Conservation (phyloP, 2,329 filamentous ascomycete genomes). For the Elsinoe arachidis region DNA sequence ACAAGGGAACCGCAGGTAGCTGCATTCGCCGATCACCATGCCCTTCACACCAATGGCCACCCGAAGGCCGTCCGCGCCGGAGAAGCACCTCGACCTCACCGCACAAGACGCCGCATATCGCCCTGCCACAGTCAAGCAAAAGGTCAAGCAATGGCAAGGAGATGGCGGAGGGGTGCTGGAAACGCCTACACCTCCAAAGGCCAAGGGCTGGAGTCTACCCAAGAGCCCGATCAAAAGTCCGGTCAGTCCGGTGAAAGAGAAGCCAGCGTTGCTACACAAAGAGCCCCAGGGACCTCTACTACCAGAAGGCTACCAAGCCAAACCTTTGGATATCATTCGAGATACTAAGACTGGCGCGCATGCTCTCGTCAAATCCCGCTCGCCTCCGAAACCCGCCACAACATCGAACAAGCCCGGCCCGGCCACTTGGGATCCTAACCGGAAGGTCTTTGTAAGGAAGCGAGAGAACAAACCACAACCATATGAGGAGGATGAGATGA, state of each 20-base stretch:
- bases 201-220: conserved; percentile 14
- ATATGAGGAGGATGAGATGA: conserved; percentile 37
- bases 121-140: conserved; percentile 58
- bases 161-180: conserved; percentile 59
- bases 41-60: conserved; percentile 2
- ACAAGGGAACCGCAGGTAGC: background rate
- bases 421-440: conserved; percentile 22
- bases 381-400: background rate
- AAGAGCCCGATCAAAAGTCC: conserved; percentile 9
- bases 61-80: conserved; percentile 3
- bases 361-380: conserved; percentile 6
- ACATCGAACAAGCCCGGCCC: background rate
- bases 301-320: background rate
- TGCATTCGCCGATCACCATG: background rate
- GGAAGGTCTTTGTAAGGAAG: conserved; percentile 28
- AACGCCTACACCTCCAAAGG: conserved; percentile 20
- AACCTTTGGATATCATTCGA: conserved; percentile 6
- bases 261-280: conserved; percentile 1
- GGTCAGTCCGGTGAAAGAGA: background rate
- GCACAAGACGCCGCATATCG: conserved; percentile 11
- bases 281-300: background rate
- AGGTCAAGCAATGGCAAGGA: conserved; percentile 79
- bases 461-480: conserved; percentile 28
- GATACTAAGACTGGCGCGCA: conserved; percentile 10
- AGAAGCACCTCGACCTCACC: conserved; percentile 6